Base-by-base conservation (phyloP, 2,329 filamentous ascomycete genomes). In the Ophiocordyceps sinensis region DNA sequence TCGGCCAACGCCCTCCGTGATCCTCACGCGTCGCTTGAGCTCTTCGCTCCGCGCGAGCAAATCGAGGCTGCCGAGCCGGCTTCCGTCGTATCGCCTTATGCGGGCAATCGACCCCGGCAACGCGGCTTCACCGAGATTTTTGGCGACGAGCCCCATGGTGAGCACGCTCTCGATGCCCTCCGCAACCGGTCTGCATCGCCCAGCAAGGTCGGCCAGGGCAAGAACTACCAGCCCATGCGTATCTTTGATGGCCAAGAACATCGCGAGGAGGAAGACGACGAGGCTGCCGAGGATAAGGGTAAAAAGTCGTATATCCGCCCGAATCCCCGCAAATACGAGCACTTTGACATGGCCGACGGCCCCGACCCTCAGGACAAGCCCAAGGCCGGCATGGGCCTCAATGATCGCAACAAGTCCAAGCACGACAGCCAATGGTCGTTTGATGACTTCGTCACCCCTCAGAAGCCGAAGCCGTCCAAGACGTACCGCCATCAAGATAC, bases 381-480 rank as follows among this genome's bases (percentile, higher is more conserved):
- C 13, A 53, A 65, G 47, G 55, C 64, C n/a, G 63, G 58, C 40
- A 50, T 61, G 8, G 49, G 61, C 4, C 54, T 62, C 19, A 58
- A 68, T 17, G 59, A 70, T 41, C 57, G 57, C 21, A 59, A 63
- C 45, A 72, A 70, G 54, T 67, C 70, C 41, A 85, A 82, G 64
- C 79, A 85, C 56, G 66, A 71, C 44, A 78, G 78, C 47, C 80
- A 85, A 46, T 95, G 89, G 87, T 77, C 78, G 38, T 96, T 96
- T 60, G 77, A 85, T 45, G 87, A 94, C 62, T 94, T 94, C 52
- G 66, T 68, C 14, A 94, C 88, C 0, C 89, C 89, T 0, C 73
- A 81, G 48, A 94, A 94, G 68, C 49, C 63, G 23, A 67, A 75
- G 38, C 69, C 73, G 5, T 64, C 70, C 37, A 83, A 81, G 59